Evolutionary conservation across 805 yeast genomes (phyloP).

Genomic region (Sungouiozyma intestinalis): DNA sequence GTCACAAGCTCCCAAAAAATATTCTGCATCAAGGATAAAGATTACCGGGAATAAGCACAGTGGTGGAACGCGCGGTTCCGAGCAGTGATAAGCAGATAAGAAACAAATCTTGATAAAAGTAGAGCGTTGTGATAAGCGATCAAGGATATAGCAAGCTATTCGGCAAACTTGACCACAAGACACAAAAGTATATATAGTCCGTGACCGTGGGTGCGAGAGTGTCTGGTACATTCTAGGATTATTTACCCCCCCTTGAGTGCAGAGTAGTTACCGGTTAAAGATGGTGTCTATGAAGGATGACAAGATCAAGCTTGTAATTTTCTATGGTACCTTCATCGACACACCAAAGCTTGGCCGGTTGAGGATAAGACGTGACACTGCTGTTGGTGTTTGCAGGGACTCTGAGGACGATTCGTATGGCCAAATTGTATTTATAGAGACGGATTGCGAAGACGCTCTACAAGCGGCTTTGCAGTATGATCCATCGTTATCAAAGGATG

Average conservation of each 20-base stretch:
- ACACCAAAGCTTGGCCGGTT: constrained; percentile 51
- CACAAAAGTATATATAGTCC: too few relatives aligned
- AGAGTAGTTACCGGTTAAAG: too few relatives aligned
- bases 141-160: too few relatives aligned
- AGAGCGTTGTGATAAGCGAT: not conserved
- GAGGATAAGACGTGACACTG: constrained; percentile 44
- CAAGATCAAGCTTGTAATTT: constrained; percentile 13
- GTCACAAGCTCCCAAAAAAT: not conserved
- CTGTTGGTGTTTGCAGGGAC: constrained; percentile 45
- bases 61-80: too few relatives aligned
- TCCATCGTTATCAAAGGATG: constrained; percentile 7
- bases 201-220: not conserved
- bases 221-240: too few relatives aligned
- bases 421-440: constrained; percentile 25
- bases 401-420: constrained; percentile 31
- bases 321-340: constrained; percentile 64
- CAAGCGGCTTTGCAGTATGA: constrained; percentile 20
- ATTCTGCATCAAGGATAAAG: not conserved
- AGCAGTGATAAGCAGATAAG: too few relatives aligned
- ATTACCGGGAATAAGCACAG: not conserved
- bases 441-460: constrained; percentile 17
- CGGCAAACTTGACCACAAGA: too few relatives aligned
- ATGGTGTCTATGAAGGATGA: not conserved
- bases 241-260: too few relatives aligned
- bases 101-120: not conserved